Evolutionary conservation across 495 filamentous ascomycete species (phyloP).

Genomic region (Halenospora varia): DNA sequence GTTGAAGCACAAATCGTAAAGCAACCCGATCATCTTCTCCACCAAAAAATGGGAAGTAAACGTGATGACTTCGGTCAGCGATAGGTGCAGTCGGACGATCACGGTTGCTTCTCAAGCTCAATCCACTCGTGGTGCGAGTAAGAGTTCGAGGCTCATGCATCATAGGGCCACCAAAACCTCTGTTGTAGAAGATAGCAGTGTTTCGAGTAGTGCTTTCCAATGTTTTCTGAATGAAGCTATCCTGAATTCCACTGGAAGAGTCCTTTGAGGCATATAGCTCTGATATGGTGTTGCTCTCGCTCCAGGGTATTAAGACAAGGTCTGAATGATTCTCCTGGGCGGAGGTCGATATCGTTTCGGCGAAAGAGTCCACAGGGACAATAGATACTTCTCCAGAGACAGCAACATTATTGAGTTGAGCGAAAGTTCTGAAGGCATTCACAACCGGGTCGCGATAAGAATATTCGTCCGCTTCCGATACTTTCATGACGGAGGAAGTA

Average conservation of each 20-base stretch:
- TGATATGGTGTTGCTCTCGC: conserved; percentile 69
- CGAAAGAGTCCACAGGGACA: conserved; percentile 71
- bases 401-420: conserved; percentile 77
- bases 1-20: conserved; percentile 73
- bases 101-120: conserved; percentile 54
- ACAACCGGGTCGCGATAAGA: conserved; percentile 79
- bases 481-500: conserved; percentile 92
- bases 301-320: conserved; percentile 88
- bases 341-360: conserved; percentile 65
- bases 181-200: conserved; percentile 80
- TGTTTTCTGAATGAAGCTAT: conserved; percentile 61
- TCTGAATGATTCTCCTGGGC: conserved; percentile 69
- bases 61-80: conserved; percentile 69
- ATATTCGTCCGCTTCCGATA: conserved; percentile 76
- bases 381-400: conserved; percentile 77
- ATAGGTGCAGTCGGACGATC: conserved; percentile 44
- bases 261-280: conserved; percentile 48
- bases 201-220: conserved; percentile 59
- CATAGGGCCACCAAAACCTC: conserved; percentile 56
- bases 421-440: conserved; percentile 87
- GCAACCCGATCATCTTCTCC: conserved; percentile 81
- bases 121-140: conserved; percentile 39
- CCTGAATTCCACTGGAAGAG: conserved; percentile 44
- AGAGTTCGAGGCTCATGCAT: conserved; percentile 29
- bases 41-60: conserved; percentile 86